Conservation (phyloP, 257 asterid species). For the Nicotiana paniculata region DNA sequence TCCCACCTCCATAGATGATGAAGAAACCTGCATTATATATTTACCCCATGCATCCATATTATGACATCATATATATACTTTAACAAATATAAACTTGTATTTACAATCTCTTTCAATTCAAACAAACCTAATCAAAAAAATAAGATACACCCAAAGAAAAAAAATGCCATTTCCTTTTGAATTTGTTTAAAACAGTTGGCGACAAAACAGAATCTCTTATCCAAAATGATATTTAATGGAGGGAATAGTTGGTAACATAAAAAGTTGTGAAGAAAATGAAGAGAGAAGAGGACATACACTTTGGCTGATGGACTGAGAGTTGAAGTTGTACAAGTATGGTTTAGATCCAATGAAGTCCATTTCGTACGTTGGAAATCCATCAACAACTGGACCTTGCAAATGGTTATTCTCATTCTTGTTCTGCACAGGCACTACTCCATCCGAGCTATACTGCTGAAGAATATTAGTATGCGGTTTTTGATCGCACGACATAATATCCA, state of each 20-base stretch:
- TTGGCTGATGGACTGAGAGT: slow-evolving; percentile 72
- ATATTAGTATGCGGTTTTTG: slow-evolving; percentile 27
- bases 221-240: no score
- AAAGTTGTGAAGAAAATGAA: neutral
- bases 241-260: no score
- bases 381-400: slow-evolving; percentile 55
- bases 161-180: no score
- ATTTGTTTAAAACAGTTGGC: no score
- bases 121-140: no score
- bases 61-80: no score
- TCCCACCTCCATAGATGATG: slow-evolving; percentile 22
- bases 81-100: no score
- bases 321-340: slow-evolving; percentile 71
- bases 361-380: slow-evolving; percentile 67
- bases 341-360: slow-evolving; percentile 49
- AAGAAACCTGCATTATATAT: slow-evolving; percentile 8
- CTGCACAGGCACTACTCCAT: slow-evolving; percentile 76
- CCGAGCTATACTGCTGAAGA: slow-evolving; percentile 24
- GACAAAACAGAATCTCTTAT: no score
- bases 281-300: slow-evolving; percentile 42
- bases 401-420: slow-evolving; percentile 34
- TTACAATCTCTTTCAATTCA: no score
- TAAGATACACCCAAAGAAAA: no score
- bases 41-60: neutral
- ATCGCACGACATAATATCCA: slow-evolving; percentile 40